phyloP scores from a whole-genome alignment of 345 rosid species.

The Laguncularia racemosa region DNA sequence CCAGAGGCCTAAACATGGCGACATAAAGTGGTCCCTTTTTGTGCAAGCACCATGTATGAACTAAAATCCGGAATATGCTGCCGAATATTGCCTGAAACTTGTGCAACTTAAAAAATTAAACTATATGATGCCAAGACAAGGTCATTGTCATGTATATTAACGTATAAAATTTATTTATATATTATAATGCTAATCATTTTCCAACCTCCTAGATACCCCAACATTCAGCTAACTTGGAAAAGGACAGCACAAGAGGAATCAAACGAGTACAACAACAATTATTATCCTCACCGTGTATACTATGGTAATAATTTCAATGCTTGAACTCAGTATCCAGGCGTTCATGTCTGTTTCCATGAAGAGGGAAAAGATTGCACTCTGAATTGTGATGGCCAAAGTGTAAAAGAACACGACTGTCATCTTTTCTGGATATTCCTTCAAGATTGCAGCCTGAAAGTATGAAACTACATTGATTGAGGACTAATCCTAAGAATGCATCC shows the following conservation, averaged over 20 bases:
- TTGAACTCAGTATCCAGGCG: constrained; percentile 10
- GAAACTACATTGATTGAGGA: neutral
- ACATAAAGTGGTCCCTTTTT: constrained; percentile 12
- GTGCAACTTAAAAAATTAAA: neutral
- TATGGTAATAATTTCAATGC: constrained; percentile 1
- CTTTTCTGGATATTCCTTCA: constrained; percentile 21
- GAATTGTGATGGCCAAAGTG: constrained; percentile 15
- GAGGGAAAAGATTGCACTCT: constrained; percentile 11
- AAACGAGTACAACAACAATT: neutral
- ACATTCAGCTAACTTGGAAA: constrained; percentile 2
- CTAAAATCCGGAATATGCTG: neutral
- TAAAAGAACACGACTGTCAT: constrained; percentile 26
- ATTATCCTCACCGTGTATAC: constrained; percentile 3
- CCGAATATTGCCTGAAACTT: constrained; percentile 7
- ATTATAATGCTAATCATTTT: neutral
- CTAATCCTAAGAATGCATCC: neutral
- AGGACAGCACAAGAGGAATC: neutral
- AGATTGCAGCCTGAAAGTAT: constrained; percentile 14
- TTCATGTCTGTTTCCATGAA: constrained; percentile 1
- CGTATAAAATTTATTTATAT: no score
- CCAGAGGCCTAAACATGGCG: constrained; percentile 4
- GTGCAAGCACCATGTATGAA: constrained; percentile 5
- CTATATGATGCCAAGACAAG: no score
- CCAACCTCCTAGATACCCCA: neutral
- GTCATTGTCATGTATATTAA: no score